Evolutionary conservation across 2,329 filamentous ascomycete species (phyloP).

Genomic region (Lizonia empirigonia): DNA sequence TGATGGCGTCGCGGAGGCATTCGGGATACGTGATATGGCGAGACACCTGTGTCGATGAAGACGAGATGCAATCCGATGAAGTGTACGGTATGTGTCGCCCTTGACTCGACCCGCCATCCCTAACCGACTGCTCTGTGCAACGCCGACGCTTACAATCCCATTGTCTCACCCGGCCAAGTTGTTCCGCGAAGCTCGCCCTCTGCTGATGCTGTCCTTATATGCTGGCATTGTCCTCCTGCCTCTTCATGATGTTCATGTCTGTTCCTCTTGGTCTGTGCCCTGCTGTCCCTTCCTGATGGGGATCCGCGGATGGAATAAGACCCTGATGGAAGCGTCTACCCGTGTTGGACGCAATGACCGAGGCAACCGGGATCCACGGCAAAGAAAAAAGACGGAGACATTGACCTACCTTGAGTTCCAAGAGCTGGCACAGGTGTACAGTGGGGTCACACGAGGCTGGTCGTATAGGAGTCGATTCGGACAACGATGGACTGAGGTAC

Average conservation of each 20-base stretch:
- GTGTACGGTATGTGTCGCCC: conserved; percentile 16
- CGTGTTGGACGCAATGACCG: conserved; percentile 6
- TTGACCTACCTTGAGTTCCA: conserved; percentile 37
- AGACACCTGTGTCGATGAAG: conserved; percentile 16
- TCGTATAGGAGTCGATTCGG: conserved; percentile 29
- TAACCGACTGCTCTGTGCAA: conserved; percentile 2
- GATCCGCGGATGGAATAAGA: conserved; percentile 10
- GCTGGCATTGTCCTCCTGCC: background rate
- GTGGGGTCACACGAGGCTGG: conserved; percentile 34
- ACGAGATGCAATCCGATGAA: conserved; percentile 16
- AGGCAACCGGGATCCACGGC: conserved; percentile 8
- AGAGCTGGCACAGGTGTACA: conserved; percentile 27
- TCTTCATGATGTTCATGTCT: conserved; percentile 12
- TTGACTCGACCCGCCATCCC: conserved; percentile 13
- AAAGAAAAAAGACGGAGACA: conserved; percentile 20
- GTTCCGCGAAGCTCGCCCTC: background rate
- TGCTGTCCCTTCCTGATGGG: conserved; percentile 7
- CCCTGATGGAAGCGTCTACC: conserved; percentile 5
- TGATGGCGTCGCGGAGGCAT: conserved; percentile 3
- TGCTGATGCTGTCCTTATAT: conserved; percentile 3
- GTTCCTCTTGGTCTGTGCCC: conserved; percentile 18
- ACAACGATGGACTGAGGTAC: conserved; percentile 45
- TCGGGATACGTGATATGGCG: conserved; percentile 14
- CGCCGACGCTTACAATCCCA: conserved; percentile 10
- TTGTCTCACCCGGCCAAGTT: conserved; percentile 14